Evolutionary conservation across 805 yeast genomes (phyloP).

Genomic region (Yarrowia alimentaria): DNA sequence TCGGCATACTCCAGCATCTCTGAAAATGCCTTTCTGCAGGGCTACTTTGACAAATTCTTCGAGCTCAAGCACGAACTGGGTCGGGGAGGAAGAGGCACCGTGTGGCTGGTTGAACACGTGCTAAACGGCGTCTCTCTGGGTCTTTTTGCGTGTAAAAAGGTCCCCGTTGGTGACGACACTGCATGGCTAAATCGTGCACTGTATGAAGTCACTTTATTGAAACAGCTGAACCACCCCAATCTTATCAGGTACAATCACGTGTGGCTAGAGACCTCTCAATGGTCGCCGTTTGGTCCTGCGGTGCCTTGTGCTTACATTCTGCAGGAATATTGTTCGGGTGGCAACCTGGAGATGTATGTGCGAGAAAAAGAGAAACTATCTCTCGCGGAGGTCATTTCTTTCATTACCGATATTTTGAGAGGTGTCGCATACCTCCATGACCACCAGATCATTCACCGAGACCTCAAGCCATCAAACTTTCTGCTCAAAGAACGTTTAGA

Average conservation of each 20-base stretch:
- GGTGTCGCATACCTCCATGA: conserved; percentile 74
- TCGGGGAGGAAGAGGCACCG: conserved; percentile 81
- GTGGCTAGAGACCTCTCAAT: conserved; percentile 72
- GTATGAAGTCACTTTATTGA: conserved; percentile 71
- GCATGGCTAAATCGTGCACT: conserved; percentile 67
- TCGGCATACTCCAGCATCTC: conserved; percentile 32
- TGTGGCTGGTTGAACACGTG: conserved; percentile 79
- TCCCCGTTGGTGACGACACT: conserved; percentile 76
- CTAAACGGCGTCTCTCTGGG: conserved; percentile 72
- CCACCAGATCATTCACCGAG: conserved; percentile 80
- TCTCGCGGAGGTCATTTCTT: conserved; percentile 62
- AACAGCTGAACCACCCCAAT: conserved; percentile 52
- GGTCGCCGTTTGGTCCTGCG: conserved; percentile 54
- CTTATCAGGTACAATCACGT: conserved; percentile 86
- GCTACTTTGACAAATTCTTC: conserved; percentile 71
- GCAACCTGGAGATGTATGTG: conserved; percentile 72
- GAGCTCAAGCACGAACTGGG: conserved; percentile 61
- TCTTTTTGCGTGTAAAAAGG: conserved; percentile 77
- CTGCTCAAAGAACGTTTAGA: conserved; percentile 44
- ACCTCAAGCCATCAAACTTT: conserved; percentile 86
- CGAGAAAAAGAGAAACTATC: conserved; percentile 1
- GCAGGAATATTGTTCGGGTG: conserved; percentile 87
- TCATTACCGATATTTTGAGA: conserved; percentile 62
- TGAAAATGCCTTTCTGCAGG: conserved; percentile 63
- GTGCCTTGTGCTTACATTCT: conserved; percentile 76